Percentiles rank a stretch among this genome's conserved stretches.
phyloP scores from a whole-genome alignment of 73 alveolate species.

The Uronychia setigera region DNA sequence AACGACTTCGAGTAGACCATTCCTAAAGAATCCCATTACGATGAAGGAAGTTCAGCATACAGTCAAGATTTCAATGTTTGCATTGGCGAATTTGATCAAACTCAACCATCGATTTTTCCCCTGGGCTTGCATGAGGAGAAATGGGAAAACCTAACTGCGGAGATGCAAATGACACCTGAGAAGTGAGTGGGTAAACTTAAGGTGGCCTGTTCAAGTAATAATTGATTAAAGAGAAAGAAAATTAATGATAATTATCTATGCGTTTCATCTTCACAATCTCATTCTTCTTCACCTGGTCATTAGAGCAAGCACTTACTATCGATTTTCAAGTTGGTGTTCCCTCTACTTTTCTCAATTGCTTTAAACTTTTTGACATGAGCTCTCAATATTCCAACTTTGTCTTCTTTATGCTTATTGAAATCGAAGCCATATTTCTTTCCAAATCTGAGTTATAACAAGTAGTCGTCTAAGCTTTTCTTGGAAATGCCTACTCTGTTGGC shows the following conservation, averaged over 20 bases:
- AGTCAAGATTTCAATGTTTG: background rate
- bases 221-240: background rate
- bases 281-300: background rate
- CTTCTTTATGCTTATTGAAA: constrained; percentile 87
- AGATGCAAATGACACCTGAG: background rate
- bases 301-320: background rate
- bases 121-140: background rate
- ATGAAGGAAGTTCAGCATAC: background rate
- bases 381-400: constrained; percentile 86
- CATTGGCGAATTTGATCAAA: background rate
- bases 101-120: background rate
- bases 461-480: constrained; percentile 89
- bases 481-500: constrained; percentile 85
- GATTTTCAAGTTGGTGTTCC: background rate
- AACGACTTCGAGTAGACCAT: background rate
- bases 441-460: constrained; percentile 80
- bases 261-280: background rate
- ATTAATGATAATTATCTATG: background rate
- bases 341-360: constrained; percentile 9
- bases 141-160: background rate
- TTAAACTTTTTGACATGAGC: constrained; percentile 76
- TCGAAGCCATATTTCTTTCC: constrained; percentile 89
- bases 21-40: background rate
- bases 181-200: no score
- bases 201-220: no score